A percentile compares a stretch with the other conserved stretches of the same genome.
These are phyloP conservation scores for Paramecium bursaria DNA, from an alignment of 73 alveolate genomes.

Conservation along the genomic window DNA sequence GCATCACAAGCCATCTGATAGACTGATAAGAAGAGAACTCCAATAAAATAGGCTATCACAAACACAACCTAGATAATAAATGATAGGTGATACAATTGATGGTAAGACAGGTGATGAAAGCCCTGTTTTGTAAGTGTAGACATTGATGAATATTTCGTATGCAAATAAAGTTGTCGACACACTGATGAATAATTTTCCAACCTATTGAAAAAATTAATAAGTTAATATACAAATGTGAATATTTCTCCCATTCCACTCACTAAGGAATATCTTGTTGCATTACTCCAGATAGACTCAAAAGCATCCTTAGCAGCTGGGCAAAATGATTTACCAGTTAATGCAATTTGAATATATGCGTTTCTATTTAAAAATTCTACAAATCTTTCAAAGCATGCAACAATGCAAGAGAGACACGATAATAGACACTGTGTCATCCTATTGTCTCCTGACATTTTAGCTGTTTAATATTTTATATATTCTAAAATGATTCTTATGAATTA, in stretches of 20 bases:
- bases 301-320: constrained; percentile 94
- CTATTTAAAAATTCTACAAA: constrained; percentile 87
- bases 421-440: constrained; percentile 80
- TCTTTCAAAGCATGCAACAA: constrained; percentile 86
- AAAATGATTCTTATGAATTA: constrained; percentile 88
- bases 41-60: constrained; percentile 84
- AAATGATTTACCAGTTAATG: constrained; percentile 88
- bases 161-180: constrained; percentile 82
- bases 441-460: constrained; percentile 75
- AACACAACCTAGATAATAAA: constrained; percentile 71
- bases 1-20: constrained; percentile 92
- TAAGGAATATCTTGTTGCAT: constrained; percentile 86
- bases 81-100: constrained; percentile 22
- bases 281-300: constrained; percentile 85
- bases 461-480: constrained; percentile 81
- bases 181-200: constrained; percentile 86
- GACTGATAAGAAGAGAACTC: constrained; percentile 85
- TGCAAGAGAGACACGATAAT: constrained; percentile 84
- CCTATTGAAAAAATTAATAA: neutral
- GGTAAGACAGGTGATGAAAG: constrained; percentile 90
- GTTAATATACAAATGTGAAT: constrained; percentile 78
- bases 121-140: constrained; percentile 80
- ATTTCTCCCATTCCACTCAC: constrained; percentile 84
- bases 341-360: constrained; percentile 93
- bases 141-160: constrained; percentile 82